A percentile compares a stretch with the other conserved stretches of the same genome.
These are phyloP conservation scores for Coleophoma crateriformis DNA, from an alignment of 2,329 filamentous ascomycete species.

Conservation along the genomic window DNA sequence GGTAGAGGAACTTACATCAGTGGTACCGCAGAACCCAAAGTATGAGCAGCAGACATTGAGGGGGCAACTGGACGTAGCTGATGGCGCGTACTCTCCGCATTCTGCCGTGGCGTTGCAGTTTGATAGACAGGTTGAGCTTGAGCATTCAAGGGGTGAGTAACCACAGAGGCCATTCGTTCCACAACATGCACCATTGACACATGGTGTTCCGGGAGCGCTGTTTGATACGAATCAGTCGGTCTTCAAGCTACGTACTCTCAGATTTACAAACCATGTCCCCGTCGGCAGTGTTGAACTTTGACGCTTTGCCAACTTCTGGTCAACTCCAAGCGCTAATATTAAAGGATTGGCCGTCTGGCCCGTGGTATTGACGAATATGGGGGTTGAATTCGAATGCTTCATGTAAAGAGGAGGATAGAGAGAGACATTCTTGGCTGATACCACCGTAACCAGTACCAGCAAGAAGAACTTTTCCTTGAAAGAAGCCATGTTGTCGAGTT, in stretches of 20 bases:
- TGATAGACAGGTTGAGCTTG: conserved; percentile 14
- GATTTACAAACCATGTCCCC: neutral
- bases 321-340: neutral
- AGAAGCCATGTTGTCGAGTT: no score
- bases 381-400: conserved; percentile 2
- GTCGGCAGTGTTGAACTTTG: neutral
- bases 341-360: neutral
- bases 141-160: conserved; percentile 3
- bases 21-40: conserved; percentile 17
- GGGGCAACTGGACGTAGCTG: conserved; percentile 18
- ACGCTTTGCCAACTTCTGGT: neutral
- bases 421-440: neutral
- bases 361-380: conserved; percentile 1
- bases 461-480: no score
- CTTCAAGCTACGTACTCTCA: no score
- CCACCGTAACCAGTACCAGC: no score
- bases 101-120: conserved; percentile 32
- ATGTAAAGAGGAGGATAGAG: neutral
- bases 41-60: conserved; percentile 25
- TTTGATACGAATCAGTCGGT: no score
- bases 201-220: conserved; percentile 13
- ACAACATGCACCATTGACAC: conserved; percentile 20
- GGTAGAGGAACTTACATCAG: neutral
- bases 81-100: conserved; percentile 26
- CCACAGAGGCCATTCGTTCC: conserved; percentile 7